Evolutionary conservation across 768 basidiomycete species (phyloP).

Genomic region (Dacryopinax primogenitus): DNA sequence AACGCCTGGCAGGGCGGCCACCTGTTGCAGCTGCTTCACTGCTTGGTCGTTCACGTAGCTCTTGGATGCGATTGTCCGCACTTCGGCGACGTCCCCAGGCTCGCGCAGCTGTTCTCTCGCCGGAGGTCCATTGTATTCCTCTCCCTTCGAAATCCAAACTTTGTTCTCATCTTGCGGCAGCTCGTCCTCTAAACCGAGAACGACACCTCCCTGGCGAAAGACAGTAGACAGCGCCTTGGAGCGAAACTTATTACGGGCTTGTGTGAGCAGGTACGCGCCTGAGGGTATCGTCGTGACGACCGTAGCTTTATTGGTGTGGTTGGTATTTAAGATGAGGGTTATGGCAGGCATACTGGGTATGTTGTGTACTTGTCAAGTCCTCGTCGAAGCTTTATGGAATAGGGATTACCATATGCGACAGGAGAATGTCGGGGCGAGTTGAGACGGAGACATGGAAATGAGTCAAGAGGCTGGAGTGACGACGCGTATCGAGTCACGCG

Average conservation of each 20-base stretch:
- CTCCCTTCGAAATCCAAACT: slow-evolving; percentile 29
- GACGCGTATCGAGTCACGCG: not conserved
- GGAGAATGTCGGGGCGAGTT: not conserved
- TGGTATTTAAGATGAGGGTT: slow-evolving; percentile 29
- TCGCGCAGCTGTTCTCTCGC: slow-evolving; percentile 7
- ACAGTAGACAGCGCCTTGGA: slow-evolving; percentile 25
- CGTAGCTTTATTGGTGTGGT: slow-evolving; percentile 27
- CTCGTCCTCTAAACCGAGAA: slow-evolving; percentile 19
- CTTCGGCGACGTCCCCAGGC: slow-evolving; percentile 17
- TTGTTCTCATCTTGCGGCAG: slow-evolving; percentile 21
- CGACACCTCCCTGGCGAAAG: slow-evolving; percentile 26
- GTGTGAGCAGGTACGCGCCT: slow-evolving; percentile 22
- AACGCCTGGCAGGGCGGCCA: slow-evolving; percentile 26
- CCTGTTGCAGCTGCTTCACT: slow-evolving; percentile 26
- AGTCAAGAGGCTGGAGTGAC: not conserved
- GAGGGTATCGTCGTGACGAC: slow-evolving; percentile 18
- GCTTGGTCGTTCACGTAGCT: slow-evolving; percentile 28
- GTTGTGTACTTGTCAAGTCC: not conserved
- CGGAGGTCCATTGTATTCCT: slow-evolving; percentile 28
- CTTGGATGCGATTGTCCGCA: slow-evolving; percentile 25
- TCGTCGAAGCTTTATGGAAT: not conserved
- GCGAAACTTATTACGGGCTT: slow-evolving; percentile 32
- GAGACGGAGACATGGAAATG: not conserved
- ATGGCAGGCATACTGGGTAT: slow-evolving; percentile 24
- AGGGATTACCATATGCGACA: not conserved